Evolutionary conservation across 495 filamentous ascomycete genomes (phyloP).

Genomic region (Penicillium odoratum): DNA sequence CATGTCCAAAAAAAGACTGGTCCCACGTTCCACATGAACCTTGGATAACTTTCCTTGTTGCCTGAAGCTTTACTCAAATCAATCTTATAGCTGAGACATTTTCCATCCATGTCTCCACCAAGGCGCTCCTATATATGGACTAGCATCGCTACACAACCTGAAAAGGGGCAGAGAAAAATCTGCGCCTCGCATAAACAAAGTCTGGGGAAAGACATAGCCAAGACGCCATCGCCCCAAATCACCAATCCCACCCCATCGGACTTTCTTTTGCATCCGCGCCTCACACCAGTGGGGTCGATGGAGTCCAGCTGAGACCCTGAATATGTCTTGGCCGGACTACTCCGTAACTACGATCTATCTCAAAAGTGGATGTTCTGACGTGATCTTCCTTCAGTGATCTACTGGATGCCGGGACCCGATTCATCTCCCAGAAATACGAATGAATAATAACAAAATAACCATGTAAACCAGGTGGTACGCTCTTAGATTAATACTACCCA

Average conservation of each 20-base stretch:
- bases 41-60: not conserved
- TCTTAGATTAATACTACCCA: no score
- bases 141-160: not conserved
- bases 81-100: slow-evolving; percentile 1
- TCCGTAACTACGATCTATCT: not conserved
- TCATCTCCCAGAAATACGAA: no score
- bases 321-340: not conserved
- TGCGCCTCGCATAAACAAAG: not conserved
- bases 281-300: not conserved
- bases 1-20: not conserved
- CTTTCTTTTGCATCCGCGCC: not conserved
- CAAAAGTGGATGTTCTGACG: not conserved
- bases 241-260: not conserved
- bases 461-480: not conserved
- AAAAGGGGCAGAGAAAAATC: not conserved
- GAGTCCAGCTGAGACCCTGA: not conserved
- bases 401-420: not conserved
- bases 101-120: no score
- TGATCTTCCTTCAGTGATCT: not conserved
- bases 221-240: not conserved
- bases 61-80: slow-evolving; percentile 1
- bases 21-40: not conserved
- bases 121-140: not conserved
- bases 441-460: no score
- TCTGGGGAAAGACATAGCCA: not conserved